Base-by-base conservation (phyloP, 2,329 filamentous ascomycete species). In the Diaporthe nobilis region DNA sequence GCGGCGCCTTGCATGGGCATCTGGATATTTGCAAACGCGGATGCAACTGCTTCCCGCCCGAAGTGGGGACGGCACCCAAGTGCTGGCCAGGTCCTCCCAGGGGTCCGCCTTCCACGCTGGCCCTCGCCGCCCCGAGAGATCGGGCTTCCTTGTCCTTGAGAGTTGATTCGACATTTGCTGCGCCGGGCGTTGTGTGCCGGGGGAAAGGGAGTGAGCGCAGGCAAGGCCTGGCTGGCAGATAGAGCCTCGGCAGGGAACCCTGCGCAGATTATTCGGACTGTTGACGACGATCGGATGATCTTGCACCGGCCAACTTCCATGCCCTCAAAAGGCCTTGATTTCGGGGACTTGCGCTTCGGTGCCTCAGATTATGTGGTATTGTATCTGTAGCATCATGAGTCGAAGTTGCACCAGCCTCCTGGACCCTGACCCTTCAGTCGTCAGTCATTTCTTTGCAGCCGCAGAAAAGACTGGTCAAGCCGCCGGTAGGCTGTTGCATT, bases 211-310 rank as follows among this genome's bases (percentile, higher is more conserved):
- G 17, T 34, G 44, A 49, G 28, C 28, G 63, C 34, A 28, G n/a
- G 63, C 31, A 28, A 37, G 44, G 13, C 25, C 34, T 25, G 47
- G 8, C 47, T 22, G 47, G 47, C 44, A 22, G 34, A 53, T 68
- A 25, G 63, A 47, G 31, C 31, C 47, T 68, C n/a, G 47, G 47
- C 47, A 68, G 65, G 65, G 47, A 25, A 51, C 65, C 65, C 65
- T 68, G 65, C 65, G 65, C 65, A 68, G 65, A 68, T 68, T 68
- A 53, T 39, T 53, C 47, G 10, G 65, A 42, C 65, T 37, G 65
- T 68, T 53, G 65, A 31, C 47, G 31, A 20, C 47, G 65, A 68
- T 68, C 65, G 65, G 65, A 68, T 53, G 65, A 68, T 68, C 65
- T 55, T 53, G 65, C 31, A 20, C 65, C 65, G 65, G 65, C 65